Conservation (phyloP, 352 stramenopile genomes). For the Phytophthora europaea region DNA sequence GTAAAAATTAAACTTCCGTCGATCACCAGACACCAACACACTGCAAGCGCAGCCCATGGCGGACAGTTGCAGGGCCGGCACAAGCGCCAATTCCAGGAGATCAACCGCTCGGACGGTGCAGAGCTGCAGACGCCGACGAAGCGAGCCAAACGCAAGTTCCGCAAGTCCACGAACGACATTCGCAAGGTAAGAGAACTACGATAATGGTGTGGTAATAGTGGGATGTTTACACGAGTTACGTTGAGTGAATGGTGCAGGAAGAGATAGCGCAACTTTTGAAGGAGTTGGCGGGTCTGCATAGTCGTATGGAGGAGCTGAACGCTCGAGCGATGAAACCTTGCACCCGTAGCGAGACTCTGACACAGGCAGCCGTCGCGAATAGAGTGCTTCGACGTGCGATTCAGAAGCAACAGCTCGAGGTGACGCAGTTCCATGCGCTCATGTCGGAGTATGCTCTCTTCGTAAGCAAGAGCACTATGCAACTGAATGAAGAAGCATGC, state of each 20-base stretch:
- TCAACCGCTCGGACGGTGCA: background rate
- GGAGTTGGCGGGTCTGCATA: slow-evolving; percentile 33
- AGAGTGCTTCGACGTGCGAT: slow-evolving; percentile 35
- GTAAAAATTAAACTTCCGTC: slow-evolving; percentile 8
- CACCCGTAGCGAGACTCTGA: slow-evolving; percentile 1
- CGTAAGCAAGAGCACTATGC: slow-evolving; percentile 12
- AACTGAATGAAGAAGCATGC: background rate
- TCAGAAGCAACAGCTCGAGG: slow-evolving; percentile 33
- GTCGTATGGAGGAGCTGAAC: slow-evolving; percentile 31
- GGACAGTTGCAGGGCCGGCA: background rate
- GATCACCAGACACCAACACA: background rate
- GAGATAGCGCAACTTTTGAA: slow-evolving; percentile 41
- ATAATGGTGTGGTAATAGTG: background rate
- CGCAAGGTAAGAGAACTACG: slow-evolving; percentile 17
- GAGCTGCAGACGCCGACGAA: slow-evolving; percentile 19
- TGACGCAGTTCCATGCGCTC: slow-evolving; percentile 37
- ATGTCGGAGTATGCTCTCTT: slow-evolving; percentile 43
- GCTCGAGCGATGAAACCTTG: slow-evolving; percentile 18
- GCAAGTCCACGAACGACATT: slow-evolving; percentile 39
- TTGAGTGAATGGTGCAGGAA: background rate
- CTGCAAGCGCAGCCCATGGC: background rate
- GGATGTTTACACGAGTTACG: background rate
- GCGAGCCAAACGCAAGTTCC: slow-evolving; percentile 28
- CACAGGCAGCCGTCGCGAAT: slow-evolving; percentile 23
- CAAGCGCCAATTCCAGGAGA: background rate